Base-by-base conservation (phyloP, 352 stramenopile genomes). In the Phytophthora sojae region DNA sequence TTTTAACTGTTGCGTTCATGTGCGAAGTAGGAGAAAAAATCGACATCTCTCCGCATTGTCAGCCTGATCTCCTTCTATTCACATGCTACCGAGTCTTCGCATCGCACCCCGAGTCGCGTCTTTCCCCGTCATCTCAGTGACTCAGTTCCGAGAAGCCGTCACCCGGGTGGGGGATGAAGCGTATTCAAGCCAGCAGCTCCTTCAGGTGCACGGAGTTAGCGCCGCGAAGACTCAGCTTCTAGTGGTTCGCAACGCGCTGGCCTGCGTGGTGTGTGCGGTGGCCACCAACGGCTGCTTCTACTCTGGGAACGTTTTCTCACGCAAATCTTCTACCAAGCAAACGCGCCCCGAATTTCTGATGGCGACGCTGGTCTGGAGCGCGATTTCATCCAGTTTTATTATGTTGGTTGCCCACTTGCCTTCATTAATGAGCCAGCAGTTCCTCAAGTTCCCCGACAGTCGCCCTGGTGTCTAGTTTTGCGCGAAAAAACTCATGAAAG, bases 301-400 rank as follows among this genome's bases (percentile, higher is more conserved):
- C 21, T 17, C 51, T 23, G 61, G 61, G 3, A 61, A 67, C 21
- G 37, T 67, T 26, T 69, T 69, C n/a, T 69, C 61, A 1, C 29
- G 61, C 26, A 61, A 57, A 15, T 23, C 52, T 50, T 69, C 61
- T 0, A 52, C 26, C 3, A 7, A 63, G 37, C 61, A 69, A 57
- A 51, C 61, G 8, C 61, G 52, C 32, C 15, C 39, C 25, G 61
- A 69, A 32, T 57, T 63, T 19, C 29, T 69, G 26, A 62, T 69
- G 61, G 61, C 61, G 3, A 56, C 47, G 19, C 23, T 69, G 21
- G 4, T 69, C 19, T 64, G 45, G 58, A 57, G 44, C 37, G 29
- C 44, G 23, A 35, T 37, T 19, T 21, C 37, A n/a, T 30, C 4
- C 23, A 32, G 49, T 4, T 8, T 12, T 15, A 42, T 64, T 26